Conservation (phyloP, 257 asterid species). For the Rubia yunnanensis region DNA sequence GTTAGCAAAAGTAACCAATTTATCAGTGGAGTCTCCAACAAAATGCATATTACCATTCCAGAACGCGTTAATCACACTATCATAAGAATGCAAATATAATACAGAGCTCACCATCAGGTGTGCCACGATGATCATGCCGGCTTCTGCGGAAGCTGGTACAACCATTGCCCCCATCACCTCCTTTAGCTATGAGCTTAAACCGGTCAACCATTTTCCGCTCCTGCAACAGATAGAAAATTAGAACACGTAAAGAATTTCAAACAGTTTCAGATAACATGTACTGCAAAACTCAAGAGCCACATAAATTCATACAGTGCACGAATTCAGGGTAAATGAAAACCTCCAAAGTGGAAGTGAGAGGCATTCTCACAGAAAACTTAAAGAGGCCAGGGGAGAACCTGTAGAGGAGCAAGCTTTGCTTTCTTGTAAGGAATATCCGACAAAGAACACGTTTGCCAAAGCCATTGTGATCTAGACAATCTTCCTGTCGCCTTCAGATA, state of each 20-base stretch:
- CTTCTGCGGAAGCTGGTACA: constrained; percentile 80
- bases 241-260: neutral
- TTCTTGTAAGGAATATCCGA: constrained; percentile 46
- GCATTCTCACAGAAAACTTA: constrained; percentile 4
- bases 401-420: constrained; percentile 62
- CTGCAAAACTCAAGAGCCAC: neutral
- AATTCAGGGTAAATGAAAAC: neutral
- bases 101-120: constrained; percentile 68
- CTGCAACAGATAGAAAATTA: constrained; percentile 31
- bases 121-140: constrained; percentile 74
- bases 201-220: constrained; percentile 87
- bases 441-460: constrained; percentile 29
- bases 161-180: constrained; percentile 96
- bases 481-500: constrained; percentile 17
- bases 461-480: constrained; percentile 35
- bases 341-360: neutral
- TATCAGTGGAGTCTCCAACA: neutral
- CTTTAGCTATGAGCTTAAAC: constrained; percentile 71
- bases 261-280: neutral
- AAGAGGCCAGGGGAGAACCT: constrained; percentile 34
- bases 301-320: neutral
- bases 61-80: neutral
- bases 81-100: neutral
- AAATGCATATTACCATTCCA: neutral
- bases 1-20: neutral